Evolutionary conservation across 176 grass and related monocot species (phyloP).

Genomic region (Melocanna baccifera): DNA sequence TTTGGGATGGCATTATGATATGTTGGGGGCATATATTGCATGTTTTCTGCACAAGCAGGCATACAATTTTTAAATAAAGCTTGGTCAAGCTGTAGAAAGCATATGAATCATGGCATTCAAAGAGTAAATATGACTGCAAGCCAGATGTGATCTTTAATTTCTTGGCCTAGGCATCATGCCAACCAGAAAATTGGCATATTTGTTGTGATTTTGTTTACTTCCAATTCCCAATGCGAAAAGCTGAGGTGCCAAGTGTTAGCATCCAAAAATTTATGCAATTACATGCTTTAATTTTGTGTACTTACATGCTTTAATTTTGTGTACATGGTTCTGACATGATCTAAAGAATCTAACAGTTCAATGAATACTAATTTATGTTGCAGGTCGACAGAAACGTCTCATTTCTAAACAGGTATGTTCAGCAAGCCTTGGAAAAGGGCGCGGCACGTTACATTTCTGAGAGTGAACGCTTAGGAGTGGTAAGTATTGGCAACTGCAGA

Average conservation of each 20-base stretch:
- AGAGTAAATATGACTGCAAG: not conserved
- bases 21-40: slow-evolving; percentile 13
- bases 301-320: slow-evolving; percentile 19
- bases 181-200: not conserved
- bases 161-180: not conserved
- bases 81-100: not conserved
- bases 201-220: not conserved
- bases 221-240: not conserved
- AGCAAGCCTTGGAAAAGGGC: slow-evolving; percentile 91
- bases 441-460: slow-evolving; percentile 81
- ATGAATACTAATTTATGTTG: slow-evolving; percentile 27
- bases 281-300: slow-evolving; percentile 21
- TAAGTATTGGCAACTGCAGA: slow-evolving; percentile 51
- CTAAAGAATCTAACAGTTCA: not conserved
- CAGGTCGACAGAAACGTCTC: slow-evolving; percentile 79
- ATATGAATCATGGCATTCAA: not conserved
- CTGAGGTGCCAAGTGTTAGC: not conserved
- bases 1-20: slow-evolving; percentile 4
- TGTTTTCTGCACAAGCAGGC: not conserved
- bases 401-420: slow-evolving; percentile 72
- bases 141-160: not conserved
- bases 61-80: not conserved
- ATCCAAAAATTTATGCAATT: not conserved
- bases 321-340: not conserved
- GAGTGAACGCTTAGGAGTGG: slow-evolving; percentile 61